phyloP scores from a whole-genome alignment of 1,284 basidiomycete genomes.

The Melampsora larici-populina region DNA sequence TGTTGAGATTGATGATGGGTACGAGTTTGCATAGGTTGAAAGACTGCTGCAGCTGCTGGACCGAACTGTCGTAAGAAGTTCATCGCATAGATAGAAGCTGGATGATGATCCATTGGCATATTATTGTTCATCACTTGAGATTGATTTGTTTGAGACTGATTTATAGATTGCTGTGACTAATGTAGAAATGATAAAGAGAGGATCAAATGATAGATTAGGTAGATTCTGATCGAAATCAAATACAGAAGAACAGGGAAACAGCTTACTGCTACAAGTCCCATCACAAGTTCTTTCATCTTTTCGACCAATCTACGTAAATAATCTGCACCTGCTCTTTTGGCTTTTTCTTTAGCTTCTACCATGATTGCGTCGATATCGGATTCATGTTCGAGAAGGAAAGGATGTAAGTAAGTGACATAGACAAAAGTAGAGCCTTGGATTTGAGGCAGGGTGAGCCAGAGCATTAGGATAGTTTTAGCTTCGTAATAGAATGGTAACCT shows the following conservation, averaged over 20 bases:
- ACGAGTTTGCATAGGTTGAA: constrained; percentile 42
- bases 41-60: constrained; percentile 30
- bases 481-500: constrained; percentile 43
- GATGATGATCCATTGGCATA: neutral
- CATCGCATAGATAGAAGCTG: constrained; percentile 14
- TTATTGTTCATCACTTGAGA: neutral
- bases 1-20: neutral
- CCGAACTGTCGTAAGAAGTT: constrained; percentile 35
- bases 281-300: constrained; percentile 27
- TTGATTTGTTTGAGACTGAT: constrained; percentile 6
- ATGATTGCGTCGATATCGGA: constrained; percentile 30
- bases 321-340: constrained; percentile 17
- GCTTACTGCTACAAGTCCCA: constrained; percentile 9
- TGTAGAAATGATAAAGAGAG: neutral
- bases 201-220: neutral
- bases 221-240: neutral
- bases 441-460: constrained; percentile 42
- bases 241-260: neutral
- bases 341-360: constrained; percentile 38
- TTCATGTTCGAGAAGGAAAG: constrained; percentile 41
- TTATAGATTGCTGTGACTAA: neutral
- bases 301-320: constrained; percentile 36
- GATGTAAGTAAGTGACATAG: constrained; percentile 39
- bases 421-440: constrained; percentile 44
- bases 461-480: constrained; percentile 30